phyloP scores from a whole-genome alignment of 1,284 basidiomycete genomes.

The Cutaneotrichosporon sp. region DNA sequence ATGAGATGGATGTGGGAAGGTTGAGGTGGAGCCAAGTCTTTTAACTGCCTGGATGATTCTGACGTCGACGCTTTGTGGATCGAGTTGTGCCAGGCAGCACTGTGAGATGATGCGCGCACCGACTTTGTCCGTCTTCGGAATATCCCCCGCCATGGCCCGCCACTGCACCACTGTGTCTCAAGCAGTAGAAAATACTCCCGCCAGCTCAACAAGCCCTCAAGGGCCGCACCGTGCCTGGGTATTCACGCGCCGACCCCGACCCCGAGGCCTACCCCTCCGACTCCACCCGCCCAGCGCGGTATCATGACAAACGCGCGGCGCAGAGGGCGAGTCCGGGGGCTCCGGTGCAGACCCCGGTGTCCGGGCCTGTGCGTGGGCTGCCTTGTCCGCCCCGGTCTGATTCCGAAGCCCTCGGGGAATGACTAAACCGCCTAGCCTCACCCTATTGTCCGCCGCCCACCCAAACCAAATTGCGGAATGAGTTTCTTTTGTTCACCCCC shows the following conservation, averaged over 20 bases:
- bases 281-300: neutral
- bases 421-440: neutral
- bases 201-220: neutral
- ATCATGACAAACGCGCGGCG: too few species aligned
- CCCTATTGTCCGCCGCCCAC: neutral
- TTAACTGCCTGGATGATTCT: neutral
- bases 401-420: neutral
- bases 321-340: too few species aligned
- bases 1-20: neutral
- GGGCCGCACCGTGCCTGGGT: neutral
- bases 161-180: too few species aligned
- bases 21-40: neutral
- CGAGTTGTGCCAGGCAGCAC: too few species aligned
- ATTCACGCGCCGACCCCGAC: neutral
- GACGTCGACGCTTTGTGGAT: neutral
- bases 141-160: neutral
- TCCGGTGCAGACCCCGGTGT: neutral
- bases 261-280: neutral
- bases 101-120: too few species aligned
- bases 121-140: constrained; percentile 6
- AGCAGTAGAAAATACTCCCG: neutral
- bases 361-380: constrained; percentile 1
- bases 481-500: neutral
- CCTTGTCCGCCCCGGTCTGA: neutral
- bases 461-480: neutral